Base-by-base conservation (phyloP, 495 filamentous ascomycete species). In the Xylaria scruposa region DNA sequence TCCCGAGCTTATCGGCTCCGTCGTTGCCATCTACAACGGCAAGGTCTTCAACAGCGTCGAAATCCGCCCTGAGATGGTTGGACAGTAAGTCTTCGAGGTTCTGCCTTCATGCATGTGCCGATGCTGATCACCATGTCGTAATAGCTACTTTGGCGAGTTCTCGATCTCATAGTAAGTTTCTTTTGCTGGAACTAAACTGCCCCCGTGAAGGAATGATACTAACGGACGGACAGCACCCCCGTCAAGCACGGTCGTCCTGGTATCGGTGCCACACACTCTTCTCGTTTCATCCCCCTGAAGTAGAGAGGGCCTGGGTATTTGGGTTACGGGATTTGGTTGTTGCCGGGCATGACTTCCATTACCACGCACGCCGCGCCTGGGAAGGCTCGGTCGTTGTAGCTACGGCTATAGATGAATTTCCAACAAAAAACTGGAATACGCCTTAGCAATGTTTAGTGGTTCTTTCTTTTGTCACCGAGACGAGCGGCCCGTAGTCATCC, bases 1-100 rank as follows among this genome's bases (percentile, higher is more conserved):
- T 78, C 96, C 92, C 75, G 96, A 99, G 90, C 97, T 99, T 95
- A 99, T 99, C 83, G 96, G 96, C 74, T 91, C 87, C 83, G 96
- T 99, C 78, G 91, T 99, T 80, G 96, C 95, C 83, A 96, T 99
- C 88, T 99, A 99, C 91, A 96, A 93, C 73, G 96, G 96, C 83
- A 99, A 99, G 91, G 97, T 98, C 87, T 99, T 98, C 91, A 99
- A 99, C 90, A 94, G 97, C 89, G 94, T 99, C 77, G 96, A 99
- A 85, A 96, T 99, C 87, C 97, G 97, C 90, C 96, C 96, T 72
- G 96, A 99, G 91, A 99, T 99, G 96, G 96, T 99, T 86, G 96
- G 96, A 81, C 94, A 97, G 69, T 71, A 71, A 65, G 69, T 71
- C 4, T 12, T 24, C 0, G 59, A 29, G 21, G 19, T 12, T 0